Conservation (phyloP, 2,329 filamentous ascomycete genomes). For the Scolecobasidium constrictum region DNA sequence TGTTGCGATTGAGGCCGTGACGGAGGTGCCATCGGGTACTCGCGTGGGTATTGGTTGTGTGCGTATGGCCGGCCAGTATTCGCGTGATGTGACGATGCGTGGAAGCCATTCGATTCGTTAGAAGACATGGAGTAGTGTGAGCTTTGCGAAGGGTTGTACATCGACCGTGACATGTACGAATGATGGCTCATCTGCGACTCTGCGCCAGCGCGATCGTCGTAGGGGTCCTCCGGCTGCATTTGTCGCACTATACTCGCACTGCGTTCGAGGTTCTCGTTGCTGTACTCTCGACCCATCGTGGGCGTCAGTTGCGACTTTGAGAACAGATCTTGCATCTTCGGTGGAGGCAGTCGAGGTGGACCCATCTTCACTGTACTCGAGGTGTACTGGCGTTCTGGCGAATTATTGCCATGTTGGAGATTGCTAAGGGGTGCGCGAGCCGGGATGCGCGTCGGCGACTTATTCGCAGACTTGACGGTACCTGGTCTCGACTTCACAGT, state of each 20-base stretch:
- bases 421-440: conserved; percentile 58
- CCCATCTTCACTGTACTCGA: conserved; percentile 31
- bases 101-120: background rate
- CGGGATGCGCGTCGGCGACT: conserved; percentile 59
- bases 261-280: conserved; percentile 31
- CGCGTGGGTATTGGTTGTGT: background rate
- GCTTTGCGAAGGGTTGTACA: conserved; percentile 12
- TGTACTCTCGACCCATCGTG: conserved; percentile 11
- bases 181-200: conserved; percentile 12
- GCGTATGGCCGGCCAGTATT: background rate
- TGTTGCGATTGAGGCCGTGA: conserved; percentile 3
- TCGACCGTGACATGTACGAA: conserved; percentile 10
- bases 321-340: conserved; percentile 82
- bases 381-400: conserved; percentile 54
- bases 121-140: conserved; percentile 21
- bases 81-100: background rate
- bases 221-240: conserved; percentile 68
- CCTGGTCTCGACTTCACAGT: conserved; percentile 1
- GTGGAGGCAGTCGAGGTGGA: conserved; percentile 48
- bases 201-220: conserved; percentile 49
- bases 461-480: conserved; percentile 18
- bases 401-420: conserved; percentile 63
- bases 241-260: conserved; percentile 49
- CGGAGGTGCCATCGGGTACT: conserved; percentile 9
- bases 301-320: conserved; percentile 34